A percentile compares a stretch with the other conserved stretches of the same genome.
phyloP scores from a whole-genome alignment of 768 basidiomycete genomes.

The Auricularia sp. region DNA sequence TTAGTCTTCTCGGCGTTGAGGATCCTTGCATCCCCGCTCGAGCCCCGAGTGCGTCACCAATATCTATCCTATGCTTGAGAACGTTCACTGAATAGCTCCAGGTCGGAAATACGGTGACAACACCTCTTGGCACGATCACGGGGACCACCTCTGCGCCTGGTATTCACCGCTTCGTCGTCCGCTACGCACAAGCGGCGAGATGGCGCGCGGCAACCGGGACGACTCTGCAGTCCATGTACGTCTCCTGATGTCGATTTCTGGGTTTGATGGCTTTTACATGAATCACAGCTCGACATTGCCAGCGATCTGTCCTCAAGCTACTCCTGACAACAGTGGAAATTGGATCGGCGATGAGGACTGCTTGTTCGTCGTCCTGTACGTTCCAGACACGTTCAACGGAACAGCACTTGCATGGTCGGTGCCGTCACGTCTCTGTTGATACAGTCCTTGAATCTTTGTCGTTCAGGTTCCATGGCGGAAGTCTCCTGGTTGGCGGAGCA shows the following conservation, averaged over 20 bases:
- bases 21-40: no score
- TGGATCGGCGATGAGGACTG: conserved; percentile 63
- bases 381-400: conserved; percentile 34
- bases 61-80: background rate
- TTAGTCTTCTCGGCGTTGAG: no score
- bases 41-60: no score
- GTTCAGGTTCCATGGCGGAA: conserved; percentile 80
- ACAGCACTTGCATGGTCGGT: conserved; percentile 56
- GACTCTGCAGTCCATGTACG: background rate
- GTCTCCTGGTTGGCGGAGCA: conserved; percentile 62
- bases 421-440: background rate
- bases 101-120: background rate
- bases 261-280: background rate
- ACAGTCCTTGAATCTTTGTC: background rate
- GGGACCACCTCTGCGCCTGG: background rate
- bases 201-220: background rate
- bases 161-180: background rate
- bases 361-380: conserved; percentile 67
- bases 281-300: conserved; percentile 37
- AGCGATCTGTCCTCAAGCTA: conserved; percentile 58
- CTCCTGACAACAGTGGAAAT: conserved; percentile 32
- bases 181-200: background rate
- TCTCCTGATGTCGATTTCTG: background rate
- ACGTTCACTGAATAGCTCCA: background rate
- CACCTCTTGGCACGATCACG: background rate